phyloP scores from a whole-genome alignment of 768 basidiomycete species.

The Lactarius akahatsu region DNA sequence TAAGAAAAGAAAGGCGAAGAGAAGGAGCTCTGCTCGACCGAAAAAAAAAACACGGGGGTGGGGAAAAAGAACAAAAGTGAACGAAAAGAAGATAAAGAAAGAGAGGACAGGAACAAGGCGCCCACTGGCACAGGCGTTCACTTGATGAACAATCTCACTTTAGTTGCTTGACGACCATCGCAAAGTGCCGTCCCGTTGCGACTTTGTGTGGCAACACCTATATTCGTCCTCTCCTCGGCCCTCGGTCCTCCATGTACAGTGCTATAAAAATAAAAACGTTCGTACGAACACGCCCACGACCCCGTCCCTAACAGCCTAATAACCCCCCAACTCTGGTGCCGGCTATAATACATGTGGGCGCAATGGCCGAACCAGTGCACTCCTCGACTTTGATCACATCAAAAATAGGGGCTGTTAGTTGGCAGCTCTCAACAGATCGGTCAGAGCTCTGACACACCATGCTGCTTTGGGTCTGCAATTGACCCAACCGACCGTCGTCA shows the following conservation, averaged over 20 bases:
- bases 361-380: not conserved
- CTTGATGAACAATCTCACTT: not conserved
- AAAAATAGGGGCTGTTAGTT: not conserved
- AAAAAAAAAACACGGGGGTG: conserved; percentile 1
- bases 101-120: not conserved
- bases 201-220: not conserved
- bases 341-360: not conserved
- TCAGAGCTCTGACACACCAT: conserved; percentile 4
- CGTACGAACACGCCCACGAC: not conserved
- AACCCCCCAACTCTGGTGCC: not conserved
- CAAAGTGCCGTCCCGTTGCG: not conserved
- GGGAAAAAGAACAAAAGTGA: conserved; percentile 3
- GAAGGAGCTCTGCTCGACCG: conserved; percentile 28
- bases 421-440: conserved; percentile 12
- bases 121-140: not conserved
- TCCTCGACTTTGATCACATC: conserved; percentile 12
- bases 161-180: conserved; percentile 29
- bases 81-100: conserved; percentile 1
- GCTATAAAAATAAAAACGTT: not conserved
- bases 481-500: not conserved
- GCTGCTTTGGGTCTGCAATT: conserved; percentile 7
- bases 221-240: not conserved
- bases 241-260: not conserved
- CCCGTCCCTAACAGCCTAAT: not conserved
- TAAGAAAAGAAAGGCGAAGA: not conserved